These are phyloP conservation scores for Citrullus mucosospermus DNA, from an alignment of 306 rosid species.

Conservation along the genomic window DNA sequence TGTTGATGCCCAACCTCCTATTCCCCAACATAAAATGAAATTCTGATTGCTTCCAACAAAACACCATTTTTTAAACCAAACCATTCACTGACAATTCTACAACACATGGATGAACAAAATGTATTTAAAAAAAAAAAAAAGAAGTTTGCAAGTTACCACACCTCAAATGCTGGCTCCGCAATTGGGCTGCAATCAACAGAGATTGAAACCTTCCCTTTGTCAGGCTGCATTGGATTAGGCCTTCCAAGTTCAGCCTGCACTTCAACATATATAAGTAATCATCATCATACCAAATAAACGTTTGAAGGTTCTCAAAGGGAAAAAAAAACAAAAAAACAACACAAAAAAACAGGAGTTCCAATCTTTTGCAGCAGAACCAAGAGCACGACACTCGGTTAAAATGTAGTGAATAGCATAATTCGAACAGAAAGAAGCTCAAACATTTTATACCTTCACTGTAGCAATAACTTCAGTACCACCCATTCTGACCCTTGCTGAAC, in stretches of 20 bases:
- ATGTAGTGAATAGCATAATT: background rate
- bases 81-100: background rate
- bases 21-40: background rate
- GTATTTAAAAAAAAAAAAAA: background rate
- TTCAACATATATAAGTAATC: background rate
- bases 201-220: slow-evolving; percentile 64
- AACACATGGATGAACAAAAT: background rate
- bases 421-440: background rate
- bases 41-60: background rate
- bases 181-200: slow-evolving; percentile 68
- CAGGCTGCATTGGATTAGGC: slow-evolving; percentile 51
- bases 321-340: background rate
- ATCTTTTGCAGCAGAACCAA: background rate
- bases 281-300: slow-evolving; percentile 11
- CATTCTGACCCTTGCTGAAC: slow-evolving; percentile 72
- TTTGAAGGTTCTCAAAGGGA: background rate
- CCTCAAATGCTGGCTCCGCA: slow-evolving; percentile 75
- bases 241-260: slow-evolving; percentile 90
- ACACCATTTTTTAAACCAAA: background rate
- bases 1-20: background rate
- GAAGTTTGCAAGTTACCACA: background rate
- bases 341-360: background rate
- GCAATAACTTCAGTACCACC: slow-evolving; percentile 80
- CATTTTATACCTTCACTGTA: slow-evolving; percentile 59
- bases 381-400: background rate